Evolutionary conservation across 768 basidiomycete species (phyloP).

Genomic region (Collybiopsis confluens): DNA sequence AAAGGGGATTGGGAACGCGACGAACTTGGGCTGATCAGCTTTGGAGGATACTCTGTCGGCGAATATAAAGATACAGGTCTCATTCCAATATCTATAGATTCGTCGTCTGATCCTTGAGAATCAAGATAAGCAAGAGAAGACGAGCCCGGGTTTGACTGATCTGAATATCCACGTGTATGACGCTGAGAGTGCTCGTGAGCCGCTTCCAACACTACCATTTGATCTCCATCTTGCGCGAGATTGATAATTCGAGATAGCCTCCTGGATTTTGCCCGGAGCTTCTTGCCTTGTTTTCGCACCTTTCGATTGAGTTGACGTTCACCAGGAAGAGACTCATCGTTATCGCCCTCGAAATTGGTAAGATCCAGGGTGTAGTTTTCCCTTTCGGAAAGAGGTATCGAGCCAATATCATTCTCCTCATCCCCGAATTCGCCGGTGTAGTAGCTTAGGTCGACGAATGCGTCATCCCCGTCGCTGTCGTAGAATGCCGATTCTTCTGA

Average conservation of each 20-base stretch:
- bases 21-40: not conserved
- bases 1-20: not conserved
- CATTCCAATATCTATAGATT: not conserved
- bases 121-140: not conserved
- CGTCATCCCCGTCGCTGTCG: conserved; percentile 9
- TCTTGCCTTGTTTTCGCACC: conserved; percentile 58
- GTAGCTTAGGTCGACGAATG: conserved; percentile 33
- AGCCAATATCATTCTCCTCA: conserved; percentile 21
- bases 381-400: conserved; percentile 30
- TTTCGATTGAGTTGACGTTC: conserved; percentile 49
- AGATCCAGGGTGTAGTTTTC: conserved; percentile 56
- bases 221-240: not conserved
- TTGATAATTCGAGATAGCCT: conserved; percentile 10
- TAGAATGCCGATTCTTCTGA: not conserved
- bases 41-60: conserved; percentile 1
- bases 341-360: conserved; percentile 78
- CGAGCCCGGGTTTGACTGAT: not conserved
- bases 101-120: not conserved
- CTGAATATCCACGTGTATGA: not conserved
- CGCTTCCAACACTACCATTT: not conserved
- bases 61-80: conserved; percentile 1
- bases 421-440: conserved; percentile 33
- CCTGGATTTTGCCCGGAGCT: conserved; percentile 47
- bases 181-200: not conserved
- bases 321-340: conserved; percentile 52